These are phyloP conservation scores for Cajanus cajan DNA, from an alignment of 306 rosid species.

Conservation along the genomic window DNA sequence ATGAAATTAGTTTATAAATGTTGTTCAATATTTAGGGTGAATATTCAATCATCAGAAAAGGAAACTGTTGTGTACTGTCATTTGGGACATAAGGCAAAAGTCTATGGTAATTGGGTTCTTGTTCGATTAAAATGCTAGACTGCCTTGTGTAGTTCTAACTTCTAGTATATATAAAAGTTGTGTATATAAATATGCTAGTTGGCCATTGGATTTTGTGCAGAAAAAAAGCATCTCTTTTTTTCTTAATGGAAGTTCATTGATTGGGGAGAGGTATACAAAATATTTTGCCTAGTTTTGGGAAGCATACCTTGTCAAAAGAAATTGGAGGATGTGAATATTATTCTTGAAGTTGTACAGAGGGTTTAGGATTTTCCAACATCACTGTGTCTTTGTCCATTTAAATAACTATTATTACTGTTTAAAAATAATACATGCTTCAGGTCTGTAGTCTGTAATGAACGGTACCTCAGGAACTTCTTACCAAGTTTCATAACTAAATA, in stretches of 20 bases:
- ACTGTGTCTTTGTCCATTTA: background rate
- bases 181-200: background rate
- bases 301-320: background rate
- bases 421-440: background rate
- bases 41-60: background rate
- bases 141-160: background rate
- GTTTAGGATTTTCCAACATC: background rate
- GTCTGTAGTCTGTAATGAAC: background rate
- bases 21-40: background rate
- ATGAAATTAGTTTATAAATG: constrained; percentile 4
- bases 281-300: constrained; percentile 2
- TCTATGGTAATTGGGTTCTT: background rate
- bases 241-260: background rate
- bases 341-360: background rate
- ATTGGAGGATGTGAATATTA: background rate
- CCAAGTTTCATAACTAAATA: background rate
- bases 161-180: constrained; percentile 7
- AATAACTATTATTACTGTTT: background rate
- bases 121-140: constrained; percentile 11
- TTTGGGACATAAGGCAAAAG: constrained; percentile 5
- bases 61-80: constrained; percentile 11
- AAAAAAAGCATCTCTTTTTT: background rate
- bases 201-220: background rate
- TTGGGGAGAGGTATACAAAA: background rate
- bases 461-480: background rate